phyloP scores from a whole-genome alignment of 140 eudicot genomes.

The Bidens hawaiensis region DNA sequence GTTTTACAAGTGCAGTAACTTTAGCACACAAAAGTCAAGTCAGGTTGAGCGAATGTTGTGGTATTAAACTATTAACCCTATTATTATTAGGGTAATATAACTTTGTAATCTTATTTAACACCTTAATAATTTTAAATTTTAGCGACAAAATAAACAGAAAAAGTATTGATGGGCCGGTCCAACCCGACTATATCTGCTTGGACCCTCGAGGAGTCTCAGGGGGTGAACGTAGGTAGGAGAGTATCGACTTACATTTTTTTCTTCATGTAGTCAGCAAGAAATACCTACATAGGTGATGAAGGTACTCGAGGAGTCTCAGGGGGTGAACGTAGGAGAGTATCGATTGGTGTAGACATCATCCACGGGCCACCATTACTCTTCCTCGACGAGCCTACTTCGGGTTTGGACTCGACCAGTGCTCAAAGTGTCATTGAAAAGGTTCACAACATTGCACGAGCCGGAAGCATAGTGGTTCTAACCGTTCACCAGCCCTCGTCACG shows the following conservation, averaged over 20 bases:
- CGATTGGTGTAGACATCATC: constrained; percentile 70
- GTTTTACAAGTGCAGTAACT: too few species aligned
- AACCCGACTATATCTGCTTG: too few species aligned
- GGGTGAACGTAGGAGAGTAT: constrained; percentile 69
- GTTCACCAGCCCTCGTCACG: constrained; percentile 75
- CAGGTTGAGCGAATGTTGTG: too few species aligned
- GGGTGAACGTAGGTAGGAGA: constrained; percentile 57
- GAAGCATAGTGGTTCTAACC: constrained; percentile 72
- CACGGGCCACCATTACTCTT: constrained; percentile 68
- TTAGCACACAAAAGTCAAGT: too few species aligned
- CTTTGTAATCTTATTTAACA: too few species aligned
- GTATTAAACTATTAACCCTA: too few species aligned
- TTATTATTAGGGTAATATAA: too few species aligned
- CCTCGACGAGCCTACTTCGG: constrained; percentile 79
- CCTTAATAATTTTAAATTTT: too few species aligned
- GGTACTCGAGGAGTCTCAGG: constrained; percentile 73
- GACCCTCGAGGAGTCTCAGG: too few species aligned
- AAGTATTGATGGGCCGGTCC: too few species aligned
- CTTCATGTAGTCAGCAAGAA: constrained; percentile 45
- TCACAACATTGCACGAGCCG: constrained; percentile 64
- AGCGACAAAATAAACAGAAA: too few species aligned
- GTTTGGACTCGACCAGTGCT: constrained; percentile 70
- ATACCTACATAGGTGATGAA: constrained; percentile 70
- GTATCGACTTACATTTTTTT: not conserved
- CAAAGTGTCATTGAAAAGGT: constrained; percentile 71